Evolutionary conservation across 1,284 basidiomycete genomes (phyloP), one percentile per base, ranked within the genome.

Genomic region (Moniliella sp.): DNA sequence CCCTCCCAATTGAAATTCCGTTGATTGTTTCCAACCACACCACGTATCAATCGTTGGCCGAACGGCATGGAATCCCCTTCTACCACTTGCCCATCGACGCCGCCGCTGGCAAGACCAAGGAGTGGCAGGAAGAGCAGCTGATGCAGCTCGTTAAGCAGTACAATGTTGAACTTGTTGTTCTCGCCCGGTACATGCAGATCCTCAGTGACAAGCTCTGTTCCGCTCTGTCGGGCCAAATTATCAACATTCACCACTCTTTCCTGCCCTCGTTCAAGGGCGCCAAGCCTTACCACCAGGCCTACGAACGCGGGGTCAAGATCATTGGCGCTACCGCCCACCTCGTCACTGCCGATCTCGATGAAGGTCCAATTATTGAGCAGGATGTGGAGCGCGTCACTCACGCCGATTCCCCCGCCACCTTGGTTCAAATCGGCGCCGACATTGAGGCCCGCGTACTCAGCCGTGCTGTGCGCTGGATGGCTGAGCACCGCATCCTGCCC

Each of bases 241-340:
- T 57, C 38, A 57, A 57, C 40, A 57, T 57, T 27, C 54, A 57
- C 40, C 54, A 54, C 38, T 42, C 37, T 54, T n/a, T 56, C 50
- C 35, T 57, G 27, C 53, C 53, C 15, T 48, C 49, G 16, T 57
- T 57, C 40, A 52, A 50, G 31, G 50, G 50, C 12, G 50, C 51
- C 1, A 53, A 49, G 33, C 55, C 55, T 8, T 58, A 58, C 32
- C 51, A 54, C 30, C 55, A 58, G 41, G 55, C 55, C 4, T 49
- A 46, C 33, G 46, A 43, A 25, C 34, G 54, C 16, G 55, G 55
- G 5, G 48, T 54, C 25, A 57, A 57, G 36, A 32, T 57, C 17
- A 57, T 57, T 13, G 54, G 54, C 29, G 55, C 55, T 5, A 58
- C 55, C 5, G 48, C 54, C 3, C 55, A 58, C 36, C 46, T 57